phyloP scores from a whole-genome alignment of 2,329 filamentous ascomycete genomes.

The Chrysoporthe deuterocubensis region DNA sequence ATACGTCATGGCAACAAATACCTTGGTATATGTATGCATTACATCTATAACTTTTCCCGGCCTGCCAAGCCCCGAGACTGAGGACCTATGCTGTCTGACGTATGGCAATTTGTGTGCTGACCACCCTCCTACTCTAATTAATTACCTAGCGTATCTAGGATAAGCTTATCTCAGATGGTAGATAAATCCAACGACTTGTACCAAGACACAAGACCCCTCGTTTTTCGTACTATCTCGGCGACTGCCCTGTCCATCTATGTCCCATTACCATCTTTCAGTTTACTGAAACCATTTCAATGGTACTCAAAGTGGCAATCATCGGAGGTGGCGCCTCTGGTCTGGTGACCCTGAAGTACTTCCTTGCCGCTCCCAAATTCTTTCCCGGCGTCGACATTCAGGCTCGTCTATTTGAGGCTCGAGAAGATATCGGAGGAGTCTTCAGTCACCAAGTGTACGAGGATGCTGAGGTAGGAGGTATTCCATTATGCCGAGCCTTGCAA shows the following conservation, averaged over 20 bases:
- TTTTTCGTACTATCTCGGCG: no score
- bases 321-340: slow-evolving; percentile 44
- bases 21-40: no score
- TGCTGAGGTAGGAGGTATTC: slow-evolving; percentile 39
- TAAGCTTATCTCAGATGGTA: background rate
- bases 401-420: slow-evolving; percentile 46
- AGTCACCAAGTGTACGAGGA: slow-evolving; percentile 48
- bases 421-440: slow-evolving; percentile 48
- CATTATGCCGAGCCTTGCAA: background rate
- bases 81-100: no score
- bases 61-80: no score
- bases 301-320: slow-evolving; percentile 40
- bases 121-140: no score
- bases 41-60: no score
- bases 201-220: background rate
- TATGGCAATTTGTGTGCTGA: no score
- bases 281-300: background rate
- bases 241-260: background rate
- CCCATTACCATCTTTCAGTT: background rate
- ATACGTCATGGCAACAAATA: no score
- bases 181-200: background rate
- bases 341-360: slow-evolving; percentile 44
- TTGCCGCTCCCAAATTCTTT: slow-evolving; percentile 38
- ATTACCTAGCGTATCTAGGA: background rate
- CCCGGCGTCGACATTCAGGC: slow-evolving; percentile 43